phyloP scores from a whole-genome alignment of 768 basidiomycete species.

The Mycena sanguinolenta region DNA sequence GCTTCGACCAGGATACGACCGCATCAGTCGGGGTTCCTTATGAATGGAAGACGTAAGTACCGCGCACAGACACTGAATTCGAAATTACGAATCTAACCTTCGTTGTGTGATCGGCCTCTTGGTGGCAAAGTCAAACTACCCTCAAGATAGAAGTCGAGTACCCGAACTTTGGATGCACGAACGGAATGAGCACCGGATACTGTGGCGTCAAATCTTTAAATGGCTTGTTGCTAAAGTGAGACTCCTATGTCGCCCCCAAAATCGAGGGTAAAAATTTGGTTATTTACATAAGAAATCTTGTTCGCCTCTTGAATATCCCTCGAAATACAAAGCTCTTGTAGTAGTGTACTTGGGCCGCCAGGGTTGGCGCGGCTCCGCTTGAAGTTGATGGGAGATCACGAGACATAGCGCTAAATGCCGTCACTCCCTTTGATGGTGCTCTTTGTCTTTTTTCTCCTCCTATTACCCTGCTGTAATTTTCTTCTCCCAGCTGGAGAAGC shows the following conservation, averaged over 20 bases:
- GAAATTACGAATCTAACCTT: background rate
- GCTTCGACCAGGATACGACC: background rate
- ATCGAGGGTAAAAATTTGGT: too few relatives aligned
- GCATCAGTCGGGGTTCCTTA: constrained; percentile 3
- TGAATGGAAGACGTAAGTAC: constrained; percentile 2
- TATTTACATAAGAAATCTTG: too few relatives aligned
- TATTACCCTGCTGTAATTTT: too few relatives aligned
- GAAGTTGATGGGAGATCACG: too few relatives aligned
- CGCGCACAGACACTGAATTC: constrained; percentile 8
- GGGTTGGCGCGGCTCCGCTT: too few relatives aligned
- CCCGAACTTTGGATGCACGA: constrained; percentile 18
- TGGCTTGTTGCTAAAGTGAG: background rate
- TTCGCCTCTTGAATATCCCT: background rate
- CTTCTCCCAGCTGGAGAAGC: too few relatives aligned
- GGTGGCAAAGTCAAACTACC: constrained; percentile 5
- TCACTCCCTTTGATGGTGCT: background rate
- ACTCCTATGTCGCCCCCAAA: background rate
- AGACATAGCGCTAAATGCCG: background rate
- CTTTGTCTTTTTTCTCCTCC: background rate
- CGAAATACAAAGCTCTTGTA: too few relatives aligned
- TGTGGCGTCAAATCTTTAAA: background rate
- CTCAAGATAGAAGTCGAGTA: constrained; percentile 10
- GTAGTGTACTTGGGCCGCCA: too few relatives aligned
- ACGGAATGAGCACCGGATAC: background rate
- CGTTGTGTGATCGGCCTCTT: constrained; percentile 11